Evolutionary conservation across 1,284 basidiomycete species (phyloP).

Genomic region (Apiotrichum brassicae): DNA sequence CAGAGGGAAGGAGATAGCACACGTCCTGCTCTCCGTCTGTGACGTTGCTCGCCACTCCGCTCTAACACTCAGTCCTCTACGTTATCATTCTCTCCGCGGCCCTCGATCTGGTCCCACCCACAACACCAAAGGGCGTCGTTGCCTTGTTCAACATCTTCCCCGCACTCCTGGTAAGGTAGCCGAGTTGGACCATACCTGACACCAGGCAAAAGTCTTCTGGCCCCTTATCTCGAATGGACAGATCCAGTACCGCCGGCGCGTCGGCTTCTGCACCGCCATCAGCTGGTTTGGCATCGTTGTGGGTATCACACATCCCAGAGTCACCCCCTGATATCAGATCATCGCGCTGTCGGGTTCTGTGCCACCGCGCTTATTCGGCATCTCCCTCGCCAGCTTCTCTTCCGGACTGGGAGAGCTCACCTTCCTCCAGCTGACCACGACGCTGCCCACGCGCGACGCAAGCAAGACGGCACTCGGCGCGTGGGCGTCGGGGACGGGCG

Average conservation of each 20-base stretch:
- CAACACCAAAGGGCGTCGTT: conserved; percentile 81
- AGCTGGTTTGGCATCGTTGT: conserved; percentile 79
- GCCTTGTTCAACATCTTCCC: conserved; percentile 86
- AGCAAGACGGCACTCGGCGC: conserved; percentile 53
- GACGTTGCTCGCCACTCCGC: too few species aligned
- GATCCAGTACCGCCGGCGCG: conserved; percentile 67
- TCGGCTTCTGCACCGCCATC: conserved; percentile 67
- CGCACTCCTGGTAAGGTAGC: conserved; percentile 50
- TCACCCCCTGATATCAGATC: too few species aligned
- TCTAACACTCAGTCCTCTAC: conserved; percentile 85
- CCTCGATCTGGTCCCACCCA: conserved; percentile 82
- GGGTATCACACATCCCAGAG: conserved; percentile 19
- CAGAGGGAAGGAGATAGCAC: too few species aligned
- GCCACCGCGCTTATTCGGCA: conserved; percentile 70
- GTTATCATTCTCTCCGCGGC: conserved; percentile 96
- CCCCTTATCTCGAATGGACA: conserved; percentile 78
- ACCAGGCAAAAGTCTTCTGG: conserved; percentile 77
- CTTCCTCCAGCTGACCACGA: conserved; percentile 87
- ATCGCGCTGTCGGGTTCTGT: conserved; percentile 71
- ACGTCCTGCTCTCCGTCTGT: too few species aligned
- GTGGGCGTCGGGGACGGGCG: conserved; percentile 87
- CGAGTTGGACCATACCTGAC: conserved; percentile 18
- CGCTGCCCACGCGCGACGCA: conserved; percentile 43
- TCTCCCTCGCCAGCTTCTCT: conserved; percentile 81
- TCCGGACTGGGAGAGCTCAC: conserved; percentile 91